These are phyloP conservation scores for Kokia cookei DNA, from an alignment of 441 rosid genomes.

Conservation along the genomic window DNA sequence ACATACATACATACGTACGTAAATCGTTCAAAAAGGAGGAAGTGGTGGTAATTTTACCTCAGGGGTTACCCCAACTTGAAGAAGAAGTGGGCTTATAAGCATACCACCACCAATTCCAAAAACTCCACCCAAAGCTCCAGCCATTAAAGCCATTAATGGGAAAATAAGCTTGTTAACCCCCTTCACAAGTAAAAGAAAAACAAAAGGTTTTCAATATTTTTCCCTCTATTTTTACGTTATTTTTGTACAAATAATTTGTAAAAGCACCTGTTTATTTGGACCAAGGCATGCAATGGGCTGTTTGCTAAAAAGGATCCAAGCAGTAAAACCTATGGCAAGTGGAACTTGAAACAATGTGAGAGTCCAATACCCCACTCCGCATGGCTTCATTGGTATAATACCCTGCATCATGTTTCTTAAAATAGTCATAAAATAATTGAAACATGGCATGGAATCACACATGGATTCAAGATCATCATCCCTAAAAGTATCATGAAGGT, in stretches of 20 bases:
- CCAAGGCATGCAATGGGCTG: slow-evolving; percentile 11
- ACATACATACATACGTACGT: no score
- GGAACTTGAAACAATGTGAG: slow-evolving; percentile 79
- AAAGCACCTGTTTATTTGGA: slow-evolving; percentile 30
- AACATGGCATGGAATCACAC: neutral
- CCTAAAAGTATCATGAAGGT: no score
- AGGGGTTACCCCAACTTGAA: slow-evolving; percentile 69
- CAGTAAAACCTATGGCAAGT: slow-evolving; percentile 69
- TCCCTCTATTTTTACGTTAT: neutral
- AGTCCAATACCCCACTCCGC: slow-evolving; percentile 76
- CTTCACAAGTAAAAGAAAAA: slow-evolving; percentile 21
- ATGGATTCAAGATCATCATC: neutral
- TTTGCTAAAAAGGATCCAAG: slow-evolving; percentile 43
- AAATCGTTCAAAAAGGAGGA: neutral
- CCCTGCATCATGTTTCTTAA: slow-evolving; percentile 37
- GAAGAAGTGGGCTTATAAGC: slow-evolving; percentile 92
- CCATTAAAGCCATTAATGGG: slow-evolving; percentile 72
- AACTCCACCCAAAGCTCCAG: slow-evolving; percentile 81
- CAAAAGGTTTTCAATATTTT: neutral
- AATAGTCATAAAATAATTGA: neutral
- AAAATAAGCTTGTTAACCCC: slow-evolving; percentile 42
- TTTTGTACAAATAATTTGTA: neutral
- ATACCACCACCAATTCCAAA: slow-evolving; percentile 95
- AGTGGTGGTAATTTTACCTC: slow-evolving; percentile 39
- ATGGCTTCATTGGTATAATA: slow-evolving; percentile 47